Evolutionary conservation across 2,329 filamentous ascomycete genomes (phyloP).

Genomic region (Raffaelea ambrosiae): DNA sequence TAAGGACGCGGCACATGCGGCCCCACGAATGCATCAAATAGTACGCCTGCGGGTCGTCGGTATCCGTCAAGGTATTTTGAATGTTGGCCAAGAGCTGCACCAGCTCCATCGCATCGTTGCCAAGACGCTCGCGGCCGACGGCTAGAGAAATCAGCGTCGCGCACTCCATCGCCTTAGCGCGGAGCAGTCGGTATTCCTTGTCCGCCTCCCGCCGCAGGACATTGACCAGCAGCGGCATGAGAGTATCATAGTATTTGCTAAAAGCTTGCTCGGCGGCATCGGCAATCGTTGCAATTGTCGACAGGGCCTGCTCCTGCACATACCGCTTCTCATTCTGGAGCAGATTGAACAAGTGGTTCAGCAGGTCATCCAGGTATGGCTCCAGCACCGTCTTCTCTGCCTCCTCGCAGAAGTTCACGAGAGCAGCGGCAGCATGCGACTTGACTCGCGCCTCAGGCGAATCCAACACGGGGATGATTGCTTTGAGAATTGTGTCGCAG

Average conservation of each 20-base stretch:
- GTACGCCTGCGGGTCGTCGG: conserved; percentile 91
- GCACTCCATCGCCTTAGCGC: conserved; percentile 98
- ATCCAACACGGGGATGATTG: conserved; percentile 85
- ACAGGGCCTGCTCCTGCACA: conserved; percentile 94
- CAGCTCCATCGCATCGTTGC: conserved; percentile 74
- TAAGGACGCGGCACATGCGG: conserved; percentile 93
- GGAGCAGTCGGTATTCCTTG: conserved; percentile 83
- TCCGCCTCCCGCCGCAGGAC: conserved; percentile 84
- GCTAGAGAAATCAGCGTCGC: conserved; percentile 92
- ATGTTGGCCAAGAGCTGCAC: conserved; percentile 83
- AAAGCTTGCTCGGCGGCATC: conserved; percentile 95
- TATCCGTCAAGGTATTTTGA: conserved; percentile 76
- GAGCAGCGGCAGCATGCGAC: conserved; percentile 91
- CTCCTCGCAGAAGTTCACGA: conserved; percentile 99
- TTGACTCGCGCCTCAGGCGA: conserved; percentile 90
- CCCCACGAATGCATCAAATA: conserved; percentile 99
- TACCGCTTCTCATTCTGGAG: conserved; percentile 90
- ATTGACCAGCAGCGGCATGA: conserved; percentile 91
- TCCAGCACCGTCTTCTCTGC: conserved; percentile 87
- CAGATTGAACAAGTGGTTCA: conserved; percentile 78
- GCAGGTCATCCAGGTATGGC: conserved; percentile 82
- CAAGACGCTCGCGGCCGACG: conserved; percentile 88
- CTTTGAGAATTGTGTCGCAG: conserved; percentile 76
- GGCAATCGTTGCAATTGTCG: conserved; percentile 97
- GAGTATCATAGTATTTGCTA: conserved; percentile 84